Conservation (phyloP, 495 filamentous ascomycete genomes). For the Terfezia claveryi region DNA sequence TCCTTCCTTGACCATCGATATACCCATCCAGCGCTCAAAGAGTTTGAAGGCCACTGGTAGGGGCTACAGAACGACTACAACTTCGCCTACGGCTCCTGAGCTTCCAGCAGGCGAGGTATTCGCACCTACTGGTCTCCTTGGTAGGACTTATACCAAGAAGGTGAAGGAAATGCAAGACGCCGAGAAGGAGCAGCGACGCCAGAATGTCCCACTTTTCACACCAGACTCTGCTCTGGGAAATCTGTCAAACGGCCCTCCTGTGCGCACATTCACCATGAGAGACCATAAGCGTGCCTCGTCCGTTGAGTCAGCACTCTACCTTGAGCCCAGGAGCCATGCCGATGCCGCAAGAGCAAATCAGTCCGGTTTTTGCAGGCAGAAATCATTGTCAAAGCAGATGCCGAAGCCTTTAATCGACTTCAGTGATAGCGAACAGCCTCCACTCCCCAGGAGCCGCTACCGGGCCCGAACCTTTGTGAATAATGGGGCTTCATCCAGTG, state of each 20-base stretch:
- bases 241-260: background rate
- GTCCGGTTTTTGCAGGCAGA: background rate
- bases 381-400: background rate
- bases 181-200: background rate
- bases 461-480: background rate
- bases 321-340: background rate
- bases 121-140: conserved; percentile 15
- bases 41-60: conserved; percentile 6
- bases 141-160: conserved; percentile 1
- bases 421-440: background rate
- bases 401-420: background rate
- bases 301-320: background rate
- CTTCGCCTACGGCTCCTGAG: conserved; percentile 3
- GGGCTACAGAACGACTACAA: conserved; percentile 5
- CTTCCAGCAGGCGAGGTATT: conserved; percentile 10
- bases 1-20: conserved; percentile 9
- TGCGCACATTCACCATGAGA: background rate
- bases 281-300: background rate
- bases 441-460: background rate
- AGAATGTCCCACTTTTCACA: background rate
- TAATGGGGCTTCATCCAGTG: background rate
- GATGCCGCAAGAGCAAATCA: background rate
- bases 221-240: background rate
- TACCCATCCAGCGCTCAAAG: conserved; percentile 3
- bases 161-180: background rate